Base-by-base conservation (phyloP, 768 basidiomycete species). In the Auriculariales sp. region DNA sequence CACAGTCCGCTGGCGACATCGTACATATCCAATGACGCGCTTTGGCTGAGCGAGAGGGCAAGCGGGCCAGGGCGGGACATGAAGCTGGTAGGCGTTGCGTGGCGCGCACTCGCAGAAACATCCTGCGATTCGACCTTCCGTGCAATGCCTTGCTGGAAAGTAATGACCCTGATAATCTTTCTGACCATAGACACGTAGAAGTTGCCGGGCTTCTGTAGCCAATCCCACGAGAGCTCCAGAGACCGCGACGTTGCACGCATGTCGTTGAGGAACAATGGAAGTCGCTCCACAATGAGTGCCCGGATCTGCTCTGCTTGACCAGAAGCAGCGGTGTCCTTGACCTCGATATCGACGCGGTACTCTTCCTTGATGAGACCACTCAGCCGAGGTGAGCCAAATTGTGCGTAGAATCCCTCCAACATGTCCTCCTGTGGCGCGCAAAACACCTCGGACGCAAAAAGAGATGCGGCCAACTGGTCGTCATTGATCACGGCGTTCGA, bases 261-360 rank as follows among this genome's bases (percentile, higher is more conserved):
- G 19, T 97, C 94, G 48, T 94, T 83, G 3, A 98, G 71, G 68
- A 98, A 97, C 28, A 99, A 67, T 0, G 93, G 88, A 17, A 95
- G 67, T 28, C 93, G 70, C 64, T 97, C 86, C 25, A 94, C 65
- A 11, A 92, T 78, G 31, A 89, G 69, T 2, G 69, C 56, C 2
- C 78, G 77, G 9, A 71, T 72, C 12, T 12, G 17, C 39, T 44
- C 39, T 15, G 39, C 22, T 9, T 81, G 77, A 1, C 59, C 55
- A 2, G 79, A 74, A 24, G 64, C 61, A 53, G 69, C 73, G 0
- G 73, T 68, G 33, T 69, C 62, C 33, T 60, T 64, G 17, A 79
- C 61, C 59, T 85, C 80, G 39, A 25, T 10, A 3, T 72, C 67
- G 0, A 77, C 71, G 47, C 77, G 73, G 57, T 88, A 85, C 28